Evolutionary conservation across 345 rosid genomes (phyloP).

Genomic region (Brassica carinata): DNA sequence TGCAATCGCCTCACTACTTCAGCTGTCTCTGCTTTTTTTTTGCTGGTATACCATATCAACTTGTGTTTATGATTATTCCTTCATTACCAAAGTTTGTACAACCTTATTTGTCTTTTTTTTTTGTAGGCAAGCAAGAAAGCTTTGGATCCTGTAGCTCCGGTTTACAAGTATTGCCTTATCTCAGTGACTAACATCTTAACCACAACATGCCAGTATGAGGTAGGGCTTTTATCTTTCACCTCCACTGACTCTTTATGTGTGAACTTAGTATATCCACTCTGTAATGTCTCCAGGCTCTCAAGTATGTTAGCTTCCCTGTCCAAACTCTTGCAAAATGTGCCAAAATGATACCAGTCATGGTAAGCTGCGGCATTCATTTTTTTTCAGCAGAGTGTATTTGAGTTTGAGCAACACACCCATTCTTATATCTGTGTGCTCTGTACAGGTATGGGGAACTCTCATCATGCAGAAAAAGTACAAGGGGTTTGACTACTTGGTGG

Average conservation of each 20-base stretch:
- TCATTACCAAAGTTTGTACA: not conserved
- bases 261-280: not conserved
- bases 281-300: slow-evolving; percentile 70
- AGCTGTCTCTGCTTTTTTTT: slow-evolving; percentile 77
- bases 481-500: slow-evolving; percentile 78
- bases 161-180: slow-evolving; percentile 78
- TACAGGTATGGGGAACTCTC: slow-evolving; percentile 83
- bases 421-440: not conserved
- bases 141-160: slow-evolving; percentile 89
- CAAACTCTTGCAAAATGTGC: slow-evolving; percentile 98
- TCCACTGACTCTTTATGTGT: not conserved
- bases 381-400: not conserved
- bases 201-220: slow-evolving; percentile 98
- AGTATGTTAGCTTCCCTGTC: slow-evolving; percentile 94
- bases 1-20: slow-evolving; percentile 90
- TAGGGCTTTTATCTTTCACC: slow-evolving; percentile 23
- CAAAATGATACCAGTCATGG: slow-evolving; percentile 99
- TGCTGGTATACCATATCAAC: slow-evolving; percentile 48
- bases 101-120: not conserved
- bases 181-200: slow-evolving; percentile 82
- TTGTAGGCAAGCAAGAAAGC: slow-evolving; percentile 76
- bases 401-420: not conserved
- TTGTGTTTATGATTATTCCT: slow-evolving; percentile 12
- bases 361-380: slow-evolving; percentile 9
- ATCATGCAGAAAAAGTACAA: slow-evolving; percentile 93